Evolutionary conservation across 2,329 filamentous ascomycete genomes (phyloP).

Genomic region (Magnaporthales sp.): DNA sequence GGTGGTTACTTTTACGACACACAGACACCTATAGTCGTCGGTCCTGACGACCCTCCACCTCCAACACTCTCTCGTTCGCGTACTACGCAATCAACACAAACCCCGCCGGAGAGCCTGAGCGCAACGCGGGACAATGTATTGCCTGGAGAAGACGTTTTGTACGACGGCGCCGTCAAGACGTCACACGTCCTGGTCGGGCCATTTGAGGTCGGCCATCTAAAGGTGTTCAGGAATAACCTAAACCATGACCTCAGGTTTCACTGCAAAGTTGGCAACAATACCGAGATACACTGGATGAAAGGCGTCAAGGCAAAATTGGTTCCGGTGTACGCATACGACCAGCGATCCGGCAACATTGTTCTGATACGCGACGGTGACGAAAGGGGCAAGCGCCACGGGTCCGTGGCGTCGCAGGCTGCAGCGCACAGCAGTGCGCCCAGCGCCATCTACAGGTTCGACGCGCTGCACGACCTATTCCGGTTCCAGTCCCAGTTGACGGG

Average conservation of each 20-base stretch:
- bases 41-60: slow-evolving; percentile 2
- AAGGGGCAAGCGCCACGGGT: slow-evolving; percentile 10
- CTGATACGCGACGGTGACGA: slow-evolving; percentile 18
- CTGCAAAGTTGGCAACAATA: slow-evolving; percentile 16
- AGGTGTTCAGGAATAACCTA: slow-evolving; percentile 19
- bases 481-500: slow-evolving; percentile 19
- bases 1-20: slow-evolving; percentile 11
- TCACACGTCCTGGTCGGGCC: slow-evolving; percentile 12
- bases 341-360: slow-evolving; percentile 15
- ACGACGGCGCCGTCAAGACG: slow-evolving; percentile 18
- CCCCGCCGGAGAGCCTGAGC: slow-evolving; percentile 13
- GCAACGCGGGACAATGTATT: slow-evolving; percentile 18
- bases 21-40: slow-evolving; percentile 16
- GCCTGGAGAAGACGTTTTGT: slow-evolving; percentile 19
- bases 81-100: slow-evolving; percentile 9
- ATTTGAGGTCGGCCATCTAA: slow-evolving; percentile 16
- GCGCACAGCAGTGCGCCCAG: slow-evolving; percentile 7
- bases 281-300: slow-evolving; percentile 21
- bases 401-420: slow-evolving; percentile 3
- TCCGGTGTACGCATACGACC: slow-evolving; percentile 20
- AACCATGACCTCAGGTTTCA: slow-evolving; percentile 18
- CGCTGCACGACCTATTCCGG: slow-evolving; percentile 15
- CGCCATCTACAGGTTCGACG: slow-evolving; percentile 19
- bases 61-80: background rate
- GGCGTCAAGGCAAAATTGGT: slow-evolving; percentile 18